Base-by-base conservation (phyloP, 768 basidiomycete species). In the Kwoniella heveanensis region DNA sequence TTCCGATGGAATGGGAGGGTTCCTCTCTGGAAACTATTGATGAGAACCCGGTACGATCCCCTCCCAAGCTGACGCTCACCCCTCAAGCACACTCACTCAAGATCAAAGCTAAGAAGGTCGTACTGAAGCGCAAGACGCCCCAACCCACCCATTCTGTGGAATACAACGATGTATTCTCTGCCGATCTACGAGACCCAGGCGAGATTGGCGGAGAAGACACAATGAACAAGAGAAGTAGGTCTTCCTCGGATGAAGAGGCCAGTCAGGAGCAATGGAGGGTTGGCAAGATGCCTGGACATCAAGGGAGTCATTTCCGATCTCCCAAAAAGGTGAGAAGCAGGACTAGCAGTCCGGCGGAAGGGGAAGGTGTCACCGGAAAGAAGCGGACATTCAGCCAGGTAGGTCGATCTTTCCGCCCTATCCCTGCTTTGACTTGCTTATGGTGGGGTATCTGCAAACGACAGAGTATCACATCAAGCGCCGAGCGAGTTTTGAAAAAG, bases 401-500 rank as follows among this genome's bases (percentile, higher is more conserved):
- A 22, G 36, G 54, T 32, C 13, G 32, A 32, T 32, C 32, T 32
- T 6, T 46, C 24, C 24, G 21, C 24, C 30, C 52, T 17, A 37
- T 58, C 13, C n/a, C n/a, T n/a, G n/a, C n/a, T n/a, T n/a, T n/a
- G n/a, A n/a, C n/a, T n/a, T n/a, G n/a, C n/a, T n/a, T n/a, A n/a
- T n/a, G n/a, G n/a, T n/a, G n/a, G n/a, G n/a, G n/a, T n/a, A n/a
- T n/a, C n/a, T n/a, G n/a, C n/a, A n/a, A n/a, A n/a, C n/a, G n/a
- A n/a, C 22, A 72, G 70, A 65, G 61, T 51, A 74, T 74, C 15
- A 53, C 46, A 10, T 48, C 60, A 37, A 56, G 60, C 13, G 67
- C 71, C 25, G 67, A 69, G 36, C 54, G 64, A 21, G 66, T 76
- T 0, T 60, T 76, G 19, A 76, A 76, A 64, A 72, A 71, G 49